Percentiles rank a stretch among this genome's conserved stretches.
Evolutionary conservation across 73 alveolate species (phyloP).

Genomic region (Urostyla sp.): DNA sequence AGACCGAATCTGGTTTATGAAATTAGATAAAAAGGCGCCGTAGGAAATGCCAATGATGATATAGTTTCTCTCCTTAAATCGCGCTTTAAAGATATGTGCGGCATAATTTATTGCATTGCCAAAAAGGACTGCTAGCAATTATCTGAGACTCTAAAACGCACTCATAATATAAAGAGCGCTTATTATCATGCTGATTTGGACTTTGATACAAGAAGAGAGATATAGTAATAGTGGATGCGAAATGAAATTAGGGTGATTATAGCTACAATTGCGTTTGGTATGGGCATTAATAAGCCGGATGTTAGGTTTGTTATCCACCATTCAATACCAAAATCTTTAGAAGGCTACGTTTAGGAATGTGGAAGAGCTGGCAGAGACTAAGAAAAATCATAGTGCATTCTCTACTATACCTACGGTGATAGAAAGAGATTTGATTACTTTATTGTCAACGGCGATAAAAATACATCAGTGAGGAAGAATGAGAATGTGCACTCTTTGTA

Average conservation of each 20-base stretch:
- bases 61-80: conserved; percentile 71
- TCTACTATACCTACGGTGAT: conserved; percentile 88
- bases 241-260: conserved; percentile 96
- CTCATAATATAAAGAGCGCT: conserved; percentile 81
- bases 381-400: conserved; percentile 85
- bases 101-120: conserved; percentile 95
- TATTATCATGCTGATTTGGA: conserved; percentile 95
- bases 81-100: conserved; percentile 75
- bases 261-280: conserved; percentile 99
- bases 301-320: conserved; percentile 98
- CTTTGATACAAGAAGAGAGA: conserved; percentile 76
- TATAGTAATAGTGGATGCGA: conserved; percentile 92
- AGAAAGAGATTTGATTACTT: conserved; percentile 85
- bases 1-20: conserved; percentile 92
- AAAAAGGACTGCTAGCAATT: conserved; percentile 93
- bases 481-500: conserved; percentile 71
- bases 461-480: conserved; percentile 45
- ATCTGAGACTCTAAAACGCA: conserved; percentile 77
- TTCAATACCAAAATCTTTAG: conserved; percentile 95
- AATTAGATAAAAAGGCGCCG: conserved; percentile 76
- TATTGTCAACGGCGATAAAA: conserved; percentile 27
- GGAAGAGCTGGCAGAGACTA: conserved; percentile 99
- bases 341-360: conserved; percentile 90
- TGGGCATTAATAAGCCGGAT: conserved; percentile 99
- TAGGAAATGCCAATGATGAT: conserved; percentile 72